Base-by-base conservation (phyloP, 208 protist species). In the Trypanosoma avium region DNA sequence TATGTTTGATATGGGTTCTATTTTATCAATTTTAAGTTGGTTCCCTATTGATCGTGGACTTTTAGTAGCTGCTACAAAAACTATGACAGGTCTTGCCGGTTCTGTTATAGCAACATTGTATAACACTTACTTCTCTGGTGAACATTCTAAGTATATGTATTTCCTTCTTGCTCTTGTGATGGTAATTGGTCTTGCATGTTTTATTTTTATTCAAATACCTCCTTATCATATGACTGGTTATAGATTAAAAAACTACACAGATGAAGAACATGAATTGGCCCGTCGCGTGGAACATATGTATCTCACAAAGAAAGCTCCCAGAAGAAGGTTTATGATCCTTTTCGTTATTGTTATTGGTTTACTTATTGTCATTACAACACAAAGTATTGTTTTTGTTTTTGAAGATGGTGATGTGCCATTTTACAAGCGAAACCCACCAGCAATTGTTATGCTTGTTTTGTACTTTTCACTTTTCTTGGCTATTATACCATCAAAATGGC, bases 1-100 rank as follows among this genome's bases (percentile, higher is more conserved):
- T 30, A 43, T 84, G 62, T 84, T 74, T 64, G 79, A 85, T 50
- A 78, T 85, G 79, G 79, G 66, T 49, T 52, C 73, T 33, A 61
- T 84, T 15, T 46, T 84, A 48, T 80, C 77, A 38, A 47, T 72
- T n/a, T 55, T 84, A 26, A 79, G 72, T 43, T 80, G 73, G 73
- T 84, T 84, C 36, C 77, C 77, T 13, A 48, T 84, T 22, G 73
- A 80, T 46, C 77, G 77, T 33, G 77, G 77, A 13, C 53, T 77
- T 15, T 61, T 84, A 3, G 63, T 84, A 27, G 77, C 66, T 0
- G 67, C 63, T 29, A 68, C 69, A 43, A 84, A 84, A 55, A 79
- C 77, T 15, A 76, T 75, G 45, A 79, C 65, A n/a, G 77, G 77
- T 29, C 54, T 84, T 17, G 67, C 73, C 30, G 42, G 66, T 19